phyloP scores from a whole-genome alignment of 352 stramenopile genomes.

The Blastocystis sp. region DNA sequence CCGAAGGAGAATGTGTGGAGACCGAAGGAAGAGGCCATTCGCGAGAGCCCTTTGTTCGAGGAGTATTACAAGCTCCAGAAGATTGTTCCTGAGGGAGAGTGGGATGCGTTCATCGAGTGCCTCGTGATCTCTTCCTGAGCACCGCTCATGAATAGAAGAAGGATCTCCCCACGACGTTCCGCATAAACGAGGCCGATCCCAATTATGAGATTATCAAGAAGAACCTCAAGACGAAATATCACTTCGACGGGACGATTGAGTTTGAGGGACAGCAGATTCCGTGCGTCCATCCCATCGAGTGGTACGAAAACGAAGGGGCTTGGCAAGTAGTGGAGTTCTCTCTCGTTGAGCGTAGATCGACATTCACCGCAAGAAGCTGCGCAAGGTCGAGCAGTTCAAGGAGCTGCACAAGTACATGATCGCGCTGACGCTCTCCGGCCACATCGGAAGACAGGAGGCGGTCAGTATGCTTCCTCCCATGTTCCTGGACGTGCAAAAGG shows the following conservation, averaged over 20 bases:
- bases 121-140: slow-evolving; percentile 80
- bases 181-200: slow-evolving; percentile 88
- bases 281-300: slow-evolving; percentile 80
- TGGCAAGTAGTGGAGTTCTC: slow-evolving; percentile 77
- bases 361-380: slow-evolving; percentile 75
- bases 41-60: slow-evolving; percentile 79
- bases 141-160: slow-evolving; percentile 35
- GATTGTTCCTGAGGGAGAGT: slow-evolving; percentile 84
- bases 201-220: slow-evolving; percentile 84
- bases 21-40: slow-evolving; percentile 56
- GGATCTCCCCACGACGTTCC: slow-evolving; percentile 88
- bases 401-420: slow-evolving; percentile 94
- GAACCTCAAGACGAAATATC: slow-evolving; percentile 83
- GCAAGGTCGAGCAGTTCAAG: slow-evolving; percentile 87
- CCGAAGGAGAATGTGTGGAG: slow-evolving; percentile 69
- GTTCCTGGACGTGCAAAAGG: slow-evolving; percentile 89
- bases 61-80: slow-evolving; percentile 85
- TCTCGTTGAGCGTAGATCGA: slow-evolving; percentile 79
- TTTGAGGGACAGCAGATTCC: slow-evolving; percentile 76
- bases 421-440: slow-evolving; percentile 88
- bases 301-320: slow-evolving; percentile 85
- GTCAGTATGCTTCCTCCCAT: slow-evolving; percentile 98
- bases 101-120: slow-evolving; percentile 86
- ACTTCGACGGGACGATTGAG: slow-evolving; percentile 81
- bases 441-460: slow-evolving; percentile 95